Evolutionary conservation across 768 basidiomycete genomes (phyloP).

Genomic region (Scleroderma bovista): DNA sequence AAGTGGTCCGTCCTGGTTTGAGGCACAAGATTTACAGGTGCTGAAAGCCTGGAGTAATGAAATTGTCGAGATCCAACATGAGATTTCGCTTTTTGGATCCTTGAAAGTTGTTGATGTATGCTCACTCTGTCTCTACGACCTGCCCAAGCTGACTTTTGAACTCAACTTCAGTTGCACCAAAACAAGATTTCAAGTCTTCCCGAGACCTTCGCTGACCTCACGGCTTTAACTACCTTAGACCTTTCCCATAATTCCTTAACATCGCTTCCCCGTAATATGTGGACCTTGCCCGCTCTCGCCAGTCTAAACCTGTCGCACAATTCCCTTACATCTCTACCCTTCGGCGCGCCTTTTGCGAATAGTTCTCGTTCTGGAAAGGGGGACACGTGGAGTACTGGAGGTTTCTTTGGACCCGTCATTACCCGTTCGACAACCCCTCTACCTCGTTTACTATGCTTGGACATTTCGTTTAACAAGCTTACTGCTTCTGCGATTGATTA

Average conservation of each 20-base stretch:
- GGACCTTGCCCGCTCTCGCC: slow-evolving; percentile 61
- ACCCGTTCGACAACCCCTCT: slow-evolving; percentile 58
- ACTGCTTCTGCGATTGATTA: slow-evolving; percentile 49
- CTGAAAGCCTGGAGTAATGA: slow-evolving; percentile 80
- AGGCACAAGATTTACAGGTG: slow-evolving; percentile 70
- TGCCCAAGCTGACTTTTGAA: not conserved
- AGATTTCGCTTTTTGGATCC: slow-evolving; percentile 80
- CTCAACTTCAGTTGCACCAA: slow-evolving; percentile 55
- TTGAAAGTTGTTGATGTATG: slow-evolving; percentile 76
- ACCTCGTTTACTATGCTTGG: slow-evolving; percentile 57
- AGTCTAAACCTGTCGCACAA: slow-evolving; percentile 72
- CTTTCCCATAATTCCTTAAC: slow-evolving; percentile 68
- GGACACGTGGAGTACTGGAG: slow-evolving; percentile 34
- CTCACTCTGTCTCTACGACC: not conserved
- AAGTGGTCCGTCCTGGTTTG: slow-evolving; percentile 65
- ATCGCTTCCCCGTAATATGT: slow-evolving; percentile 57
- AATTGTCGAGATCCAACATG: slow-evolving; percentile 72
- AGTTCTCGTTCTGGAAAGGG: slow-evolving; percentile 11
- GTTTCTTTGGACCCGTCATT: slow-evolving; percentile 62
- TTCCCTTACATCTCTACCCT: slow-evolving; percentile 51
- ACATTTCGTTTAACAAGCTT: slow-evolving; percentile 66
- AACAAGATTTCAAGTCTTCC: slow-evolving; percentile 65
- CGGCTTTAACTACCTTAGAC: slow-evolving; percentile 60
- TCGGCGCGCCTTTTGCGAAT: slow-evolving; percentile 50
- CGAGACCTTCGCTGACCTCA: slow-evolving; percentile 61